phyloP scores from a whole-genome alignment of 192 early-diverging fungal genomes.

The Oehlia diaphana region DNA sequence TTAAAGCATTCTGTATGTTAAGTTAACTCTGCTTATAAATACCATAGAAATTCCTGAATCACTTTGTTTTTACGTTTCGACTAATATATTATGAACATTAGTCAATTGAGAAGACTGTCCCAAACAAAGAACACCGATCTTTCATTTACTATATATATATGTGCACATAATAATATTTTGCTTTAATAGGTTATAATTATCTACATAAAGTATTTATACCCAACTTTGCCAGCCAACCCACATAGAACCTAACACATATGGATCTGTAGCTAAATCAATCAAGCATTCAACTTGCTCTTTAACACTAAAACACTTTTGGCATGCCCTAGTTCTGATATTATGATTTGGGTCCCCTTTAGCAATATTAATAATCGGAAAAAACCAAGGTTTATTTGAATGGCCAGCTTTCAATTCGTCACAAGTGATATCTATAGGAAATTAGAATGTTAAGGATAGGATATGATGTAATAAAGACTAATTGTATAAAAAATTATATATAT shows the following conservation, averaged over 20 bases:
- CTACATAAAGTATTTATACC: constrained; percentile 33
- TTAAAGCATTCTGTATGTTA: no score
- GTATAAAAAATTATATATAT: not conserved
- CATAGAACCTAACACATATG: constrained; percentile 60
- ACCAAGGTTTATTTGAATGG: constrained; percentile 60
- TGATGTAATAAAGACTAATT: constrained; percentile 42
- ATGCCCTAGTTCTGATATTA: constrained; percentile 49
- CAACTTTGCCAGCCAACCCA: constrained; percentile 73
- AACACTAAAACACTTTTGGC: constrained; percentile 47
- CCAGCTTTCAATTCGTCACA: constrained; percentile 61
- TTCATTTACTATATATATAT: no score
- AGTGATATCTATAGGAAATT: not conserved
- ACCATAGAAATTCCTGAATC: no score
- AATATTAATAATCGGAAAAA: constrained; percentile 42
- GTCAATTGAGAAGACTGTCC: no score
- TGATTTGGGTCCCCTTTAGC: constrained; percentile 49
- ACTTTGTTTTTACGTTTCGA: no score
- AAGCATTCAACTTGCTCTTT: constrained; percentile 72
- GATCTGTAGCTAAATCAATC: constrained; percentile 75
- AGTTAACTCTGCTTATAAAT: no score
- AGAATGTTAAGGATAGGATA: not conserved
- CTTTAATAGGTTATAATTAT: no score
- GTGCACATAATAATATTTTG: no score
- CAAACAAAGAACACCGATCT: no score
- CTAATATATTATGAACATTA: no score